These are phyloP conservation scores for Epichloe uncinata DNA, from an alignment of 2,329 filamentous ascomycete species.

Conservation along the genomic window DNA sequence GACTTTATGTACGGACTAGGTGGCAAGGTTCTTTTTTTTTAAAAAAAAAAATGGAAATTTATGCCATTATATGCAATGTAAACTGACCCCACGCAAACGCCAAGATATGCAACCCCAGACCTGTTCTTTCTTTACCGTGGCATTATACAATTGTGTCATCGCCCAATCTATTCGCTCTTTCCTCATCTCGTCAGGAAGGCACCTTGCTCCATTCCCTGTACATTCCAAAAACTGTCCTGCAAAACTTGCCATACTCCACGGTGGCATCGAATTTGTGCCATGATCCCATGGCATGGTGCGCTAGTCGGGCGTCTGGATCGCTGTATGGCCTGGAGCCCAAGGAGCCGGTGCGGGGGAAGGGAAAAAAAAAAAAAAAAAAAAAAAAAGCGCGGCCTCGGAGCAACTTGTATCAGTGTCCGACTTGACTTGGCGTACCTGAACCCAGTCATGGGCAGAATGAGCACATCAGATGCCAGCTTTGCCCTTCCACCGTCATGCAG, in stretches of 20 bases:
- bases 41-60: background rate
- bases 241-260: conserved; percentile 14
- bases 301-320: conserved; percentile 10
- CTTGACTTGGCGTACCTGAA: conserved; percentile 10
- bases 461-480: conserved; percentile 11
- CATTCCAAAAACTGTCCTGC: conserved; percentile 11
- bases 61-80: background rate
- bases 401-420: background rate
- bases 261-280: conserved; percentile 10
- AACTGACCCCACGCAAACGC: background rate
- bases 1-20: no score
- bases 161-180: background rate
- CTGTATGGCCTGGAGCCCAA: conserved; percentile 12
- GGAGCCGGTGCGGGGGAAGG: no score
- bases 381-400: no score
- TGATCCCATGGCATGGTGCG: conserved; percentile 12
- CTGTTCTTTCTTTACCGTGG: background rate
- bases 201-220: conserved; percentile 12
- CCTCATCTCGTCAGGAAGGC: background rate
- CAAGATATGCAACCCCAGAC: background rate
- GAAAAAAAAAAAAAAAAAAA: no score
- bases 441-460: conserved; percentile 13
- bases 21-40: no score
- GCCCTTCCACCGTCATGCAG: conserved; percentile 11
- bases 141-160: background rate